Conservation (phyloP, 306 rosid genomes). For the Sesbania bispinosa region DNA sequence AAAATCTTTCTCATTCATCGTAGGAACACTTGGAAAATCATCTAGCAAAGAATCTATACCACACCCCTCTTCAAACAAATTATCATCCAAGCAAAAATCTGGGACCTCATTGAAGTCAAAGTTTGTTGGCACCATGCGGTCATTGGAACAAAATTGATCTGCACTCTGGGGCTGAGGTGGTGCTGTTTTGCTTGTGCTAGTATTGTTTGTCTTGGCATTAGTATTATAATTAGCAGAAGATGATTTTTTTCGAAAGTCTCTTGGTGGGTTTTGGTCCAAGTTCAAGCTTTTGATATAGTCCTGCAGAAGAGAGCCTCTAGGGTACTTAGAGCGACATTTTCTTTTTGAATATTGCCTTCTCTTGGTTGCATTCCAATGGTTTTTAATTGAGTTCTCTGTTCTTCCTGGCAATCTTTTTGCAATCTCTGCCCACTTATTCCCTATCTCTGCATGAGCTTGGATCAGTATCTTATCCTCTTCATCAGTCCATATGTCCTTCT, state of each 20-base stretch:
- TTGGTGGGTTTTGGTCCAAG: conserved; percentile 43
- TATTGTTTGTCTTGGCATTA: background rate
- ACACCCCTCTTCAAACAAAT: conserved; percentile 58
- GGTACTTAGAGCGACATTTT: conserved; percentile 74
- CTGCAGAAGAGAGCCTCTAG: conserved; percentile 68
- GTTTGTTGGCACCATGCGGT: conserved; percentile 39
- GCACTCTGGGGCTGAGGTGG: background rate
- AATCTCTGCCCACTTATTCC: conserved; percentile 97
- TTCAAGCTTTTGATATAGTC: conserved; percentile 84
- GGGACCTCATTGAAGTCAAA: conserved; percentile 50
- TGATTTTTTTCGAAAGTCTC: conserved; percentile 40
- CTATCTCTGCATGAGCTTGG: conserved; percentile 71
- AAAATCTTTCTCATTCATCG: conserved; percentile 23
- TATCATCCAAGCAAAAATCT: conserved; percentile 55
- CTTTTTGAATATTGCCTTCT: conserved; percentile 87
- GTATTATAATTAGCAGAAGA: no score
- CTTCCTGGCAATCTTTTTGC: conserved; percentile 88
- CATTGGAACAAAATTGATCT: conserved; percentile 26
- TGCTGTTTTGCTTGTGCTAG: conserved; percentile 18
- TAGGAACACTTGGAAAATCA: conserved; percentile 46
- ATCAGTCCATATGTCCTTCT: conserved; percentile 93
- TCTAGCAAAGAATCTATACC: conserved; percentile 62
- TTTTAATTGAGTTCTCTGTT: conserved; percentile 91
- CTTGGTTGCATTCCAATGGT: conserved; percentile 97
- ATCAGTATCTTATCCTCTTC: conserved; percentile 81